These are phyloP conservation scores for Mycocentrospora acerina DNA, from an alignment of 2,329 filamentous ascomycete species.

Conservation along the genomic window DNA sequence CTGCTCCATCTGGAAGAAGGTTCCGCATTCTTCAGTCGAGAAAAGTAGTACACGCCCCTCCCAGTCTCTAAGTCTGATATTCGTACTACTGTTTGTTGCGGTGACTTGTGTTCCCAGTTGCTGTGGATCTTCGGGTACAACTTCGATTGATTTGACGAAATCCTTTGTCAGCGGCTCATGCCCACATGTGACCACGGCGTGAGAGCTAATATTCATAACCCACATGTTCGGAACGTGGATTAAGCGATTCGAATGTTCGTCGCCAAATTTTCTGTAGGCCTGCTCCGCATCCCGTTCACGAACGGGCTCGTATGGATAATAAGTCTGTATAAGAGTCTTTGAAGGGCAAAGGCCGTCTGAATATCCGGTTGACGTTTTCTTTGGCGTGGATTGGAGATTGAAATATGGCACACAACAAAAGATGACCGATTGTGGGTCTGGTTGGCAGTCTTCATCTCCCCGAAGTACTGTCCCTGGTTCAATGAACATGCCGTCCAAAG, in stretches of 20 bases:
- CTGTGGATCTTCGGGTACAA: constrained; percentile 23
- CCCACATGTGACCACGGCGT: constrained; percentile 31
- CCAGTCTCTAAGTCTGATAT: constrained; percentile 25
- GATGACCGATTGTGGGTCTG: constrained; percentile 25
- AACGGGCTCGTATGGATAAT: constrained; percentile 35
- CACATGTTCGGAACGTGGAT: constrained; percentile 34
- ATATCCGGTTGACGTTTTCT: background rate
- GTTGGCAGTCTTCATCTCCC: constrained; percentile 22
- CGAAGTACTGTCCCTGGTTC: constrained; percentile 37
- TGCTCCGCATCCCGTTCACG: constrained; percentile 34
- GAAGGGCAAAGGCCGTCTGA: constrained; percentile 17
- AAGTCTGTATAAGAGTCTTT: constrained; percentile 33
- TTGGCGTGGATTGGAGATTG: constrained; percentile 12
- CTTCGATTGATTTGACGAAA: constrained; percentile 29
- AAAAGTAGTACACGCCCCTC: constrained; percentile 24
- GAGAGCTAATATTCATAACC: constrained; percentile 31
- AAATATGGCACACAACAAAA: constrained; percentile 36
- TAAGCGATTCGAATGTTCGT: constrained; percentile 14
- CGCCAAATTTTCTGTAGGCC: constrained; percentile 26
- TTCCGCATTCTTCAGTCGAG: constrained; percentile 19
- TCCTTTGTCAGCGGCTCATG: constrained; percentile 21
- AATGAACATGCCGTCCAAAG: constrained; percentile 33
- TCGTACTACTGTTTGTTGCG: constrained; percentile 3
- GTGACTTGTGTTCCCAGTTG: constrained; percentile 2
- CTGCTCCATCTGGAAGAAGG: constrained; percentile 36